Evolutionary conservation across 768 basidiomycete species (phyloP), one percentile per base, ranked within the genome.

Genomic region (Amanita inopinata): DNA sequence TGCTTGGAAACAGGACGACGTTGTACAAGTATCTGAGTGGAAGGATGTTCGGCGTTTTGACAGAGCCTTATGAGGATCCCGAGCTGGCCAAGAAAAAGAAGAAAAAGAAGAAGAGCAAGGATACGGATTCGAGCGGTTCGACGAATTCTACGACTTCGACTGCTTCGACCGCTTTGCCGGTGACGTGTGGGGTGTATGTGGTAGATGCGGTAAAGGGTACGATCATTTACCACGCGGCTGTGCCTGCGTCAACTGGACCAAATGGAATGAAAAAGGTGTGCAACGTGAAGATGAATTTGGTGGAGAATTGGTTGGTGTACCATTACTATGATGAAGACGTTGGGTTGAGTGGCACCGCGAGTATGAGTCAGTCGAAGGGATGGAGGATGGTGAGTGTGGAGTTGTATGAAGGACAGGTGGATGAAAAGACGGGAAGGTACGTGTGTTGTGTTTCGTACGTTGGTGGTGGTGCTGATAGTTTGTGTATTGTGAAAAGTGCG

Each of bases 1-100:
- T 94, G 3, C 66, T 89, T 3, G 92, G 87, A 2, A 83, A 93
- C 59, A 77, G 91, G 40, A 80, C 78, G 27, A 92, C 91, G 23
- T 58, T 97, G 45, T 94, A 96, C 70, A 97, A 97, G 63, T 94
- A 96, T 55, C 71, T 97, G 47, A 94, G 94, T 56, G 83, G 83
- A 5, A 78, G 88, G 51, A 51, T 92, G 24, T 67, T 82, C 37
- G 74, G 76, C 5, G 65, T 89, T 27, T 61, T 82, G 22, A 88
- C 88, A 4, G 60, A 66, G 0, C 27, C 34, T n/a, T n/a, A n/a
- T n/a, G n/a, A n/a, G n/a, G n/a, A 28, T 28, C 27, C n/a, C 27
- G 7, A 28, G 27, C 27, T 28, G n/a, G n/a, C n/a, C 27, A 28
- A 28, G 27, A 28, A n/a, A n/a, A n/a, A n/a, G n/a, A n/a, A n/a